Conservation (phyloP, 106 monocot species). For the Dendrobium catenatum region DNA sequence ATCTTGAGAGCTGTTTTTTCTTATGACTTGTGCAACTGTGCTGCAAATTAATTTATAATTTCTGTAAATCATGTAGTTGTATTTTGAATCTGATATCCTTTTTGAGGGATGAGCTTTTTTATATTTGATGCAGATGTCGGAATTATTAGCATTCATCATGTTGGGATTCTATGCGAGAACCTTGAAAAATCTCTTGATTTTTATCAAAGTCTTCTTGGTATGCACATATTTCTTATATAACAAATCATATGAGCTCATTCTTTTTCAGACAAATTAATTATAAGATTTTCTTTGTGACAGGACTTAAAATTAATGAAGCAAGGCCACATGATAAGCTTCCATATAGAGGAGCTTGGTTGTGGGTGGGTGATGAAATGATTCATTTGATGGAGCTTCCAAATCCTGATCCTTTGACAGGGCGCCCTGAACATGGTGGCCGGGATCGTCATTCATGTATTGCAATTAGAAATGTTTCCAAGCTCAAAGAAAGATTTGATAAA, state of each 20-base stretch:
- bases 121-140: conserved; percentile 56
- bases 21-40: background rate
- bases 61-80: background rate
- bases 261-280: background rate
- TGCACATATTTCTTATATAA: conserved; percentile 4
- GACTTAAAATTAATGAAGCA: conserved; percentile 87
- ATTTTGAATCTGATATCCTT: background rate
- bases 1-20: background rate
- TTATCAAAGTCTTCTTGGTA: conserved; percentile 89
- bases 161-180: conserved; percentile 87
- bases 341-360: conserved; percentile 96
- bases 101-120: background rate
- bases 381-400: conserved; percentile 99
- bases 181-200: conserved; percentile 92
- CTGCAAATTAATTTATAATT: background rate
- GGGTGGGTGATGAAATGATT: conserved; percentile 98
- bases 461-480: conserved; percentile 71
- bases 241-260: background rate
- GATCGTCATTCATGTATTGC: conserved; percentile 96
- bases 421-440: conserved; percentile 93
- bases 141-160: conserved; percentile 90
- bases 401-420: conserved; percentile 96
- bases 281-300: conserved; percentile 20
- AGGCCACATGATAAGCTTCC: conserved; percentile 93
- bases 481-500: conserved; percentile 80